Evolutionary conservation across 805 yeast species (phyloP).

Genomic region (Saccharomycopsis fermentans): DNA sequence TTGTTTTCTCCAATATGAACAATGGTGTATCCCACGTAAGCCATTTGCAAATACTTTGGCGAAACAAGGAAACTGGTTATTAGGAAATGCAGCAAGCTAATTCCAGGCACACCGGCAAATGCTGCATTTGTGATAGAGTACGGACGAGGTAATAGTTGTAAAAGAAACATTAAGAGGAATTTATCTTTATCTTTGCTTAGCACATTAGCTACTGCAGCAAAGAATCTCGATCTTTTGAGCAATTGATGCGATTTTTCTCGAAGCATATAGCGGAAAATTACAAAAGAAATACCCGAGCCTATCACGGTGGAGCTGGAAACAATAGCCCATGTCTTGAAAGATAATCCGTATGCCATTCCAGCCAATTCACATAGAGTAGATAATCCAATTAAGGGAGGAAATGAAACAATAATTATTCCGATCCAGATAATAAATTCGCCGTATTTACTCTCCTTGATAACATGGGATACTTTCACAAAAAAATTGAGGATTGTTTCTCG

Average conservation of each 20-base stretch:
- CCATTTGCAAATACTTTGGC: slow-evolving; percentile 69
- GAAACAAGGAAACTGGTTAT: slow-evolving; percentile 67
- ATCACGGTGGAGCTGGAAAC: slow-evolving; percentile 56
- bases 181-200: slow-evolving; percentile 55
- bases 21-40: slow-evolving; percentile 69
- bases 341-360: slow-evolving; percentile 79
- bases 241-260: slow-evolving; percentile 47
- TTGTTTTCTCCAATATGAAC: slow-evolving; percentile 56
- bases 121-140: slow-evolving; percentile 91
- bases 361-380: slow-evolving; percentile 52
- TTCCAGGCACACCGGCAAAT: slow-evolving; percentile 74
- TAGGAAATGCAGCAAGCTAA: slow-evolving; percentile 50
- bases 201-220: slow-evolving; percentile 66
- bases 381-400: slow-evolving; percentile 88
- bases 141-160: slow-evolving; percentile 86
- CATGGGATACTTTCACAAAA: slow-evolving; percentile 35
- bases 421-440: slow-evolving; percentile 40
- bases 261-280: slow-evolving; percentile 52
- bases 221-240: slow-evolving; percentile 49
- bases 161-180: slow-evolving; percentile 54
- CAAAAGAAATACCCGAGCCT: slow-evolving; percentile 71
- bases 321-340: slow-evolving; percentile 64
- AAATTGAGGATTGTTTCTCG: slow-evolving; percentile 22
- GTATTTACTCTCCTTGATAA: slow-evolving; percentile 30
- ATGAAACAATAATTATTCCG: slow-evolving; percentile 56